A percentile compares a stretch with the other conserved stretches of the same genome.
phyloP scores from a whole-genome alignment of 495 filamentous ascomycete species.

The Pyronema domesticum region DNA sequence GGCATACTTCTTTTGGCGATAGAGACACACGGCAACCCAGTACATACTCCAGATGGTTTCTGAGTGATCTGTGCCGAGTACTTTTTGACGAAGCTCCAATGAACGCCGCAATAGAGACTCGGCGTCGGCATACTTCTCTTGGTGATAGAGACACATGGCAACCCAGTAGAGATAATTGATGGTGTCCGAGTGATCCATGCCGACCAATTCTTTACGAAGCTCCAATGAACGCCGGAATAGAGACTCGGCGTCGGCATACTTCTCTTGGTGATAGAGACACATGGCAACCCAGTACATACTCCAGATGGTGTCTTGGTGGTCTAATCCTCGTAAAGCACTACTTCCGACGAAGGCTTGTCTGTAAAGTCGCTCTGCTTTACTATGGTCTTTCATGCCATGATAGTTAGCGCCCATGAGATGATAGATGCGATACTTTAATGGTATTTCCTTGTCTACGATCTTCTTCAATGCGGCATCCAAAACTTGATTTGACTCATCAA shows the following conservation, averaged over 20 bases:
- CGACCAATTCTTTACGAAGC: neutral
- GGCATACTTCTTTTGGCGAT: too few species aligned
- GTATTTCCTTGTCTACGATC: too few species aligned
- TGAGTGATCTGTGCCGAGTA: neutral
- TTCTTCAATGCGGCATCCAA: neutral
- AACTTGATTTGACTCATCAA: neutral
- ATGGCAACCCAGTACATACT: too few species aligned
- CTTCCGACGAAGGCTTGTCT: neutral
- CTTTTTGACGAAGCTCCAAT: neutral
- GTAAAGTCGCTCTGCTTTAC: neutral
- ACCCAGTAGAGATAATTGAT: neutral
- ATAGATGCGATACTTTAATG: neutral
- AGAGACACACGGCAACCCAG: too few species aligned
- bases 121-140: neutral
- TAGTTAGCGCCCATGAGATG: neutral
- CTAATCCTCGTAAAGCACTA: neutral
- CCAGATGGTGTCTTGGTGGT: neutral
- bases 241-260: too few species aligned
- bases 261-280: too few species aligned
- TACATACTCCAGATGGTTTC: neutral
- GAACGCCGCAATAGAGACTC: neutral
- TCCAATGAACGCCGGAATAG: neutral
- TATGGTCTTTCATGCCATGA: neutral
- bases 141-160: neutral
- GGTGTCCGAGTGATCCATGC: neutral